Base-by-base conservation (phyloP, 2,329 filamentous ascomycete species). In the Colletotrichum endophyticum region DNA sequence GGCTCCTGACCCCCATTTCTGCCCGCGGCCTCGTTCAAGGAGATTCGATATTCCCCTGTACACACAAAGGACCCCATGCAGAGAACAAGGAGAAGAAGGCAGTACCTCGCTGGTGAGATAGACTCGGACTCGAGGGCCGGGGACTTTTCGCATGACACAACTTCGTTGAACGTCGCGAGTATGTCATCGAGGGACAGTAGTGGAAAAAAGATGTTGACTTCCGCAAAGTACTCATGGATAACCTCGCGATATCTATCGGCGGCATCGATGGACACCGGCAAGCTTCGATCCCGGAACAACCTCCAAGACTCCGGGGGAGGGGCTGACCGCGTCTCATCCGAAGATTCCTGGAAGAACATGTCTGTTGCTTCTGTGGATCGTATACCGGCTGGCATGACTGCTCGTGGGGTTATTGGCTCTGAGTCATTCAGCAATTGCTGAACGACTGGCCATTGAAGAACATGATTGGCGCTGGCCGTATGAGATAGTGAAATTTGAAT, bases 201-300 rank as follows among this genome's bases (percentile, higher is more conserved):
- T 0, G 75, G 70, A 53, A 81, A 83, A 64, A 82, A 83, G 1
- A 81, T 78, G 13, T 81, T 81, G n/a, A 83, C 77, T 6, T 81
- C 57, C 8, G 61, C 57, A 44, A 82, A 82, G n/a, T 81, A 83
- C 2, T 78, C 27, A 49, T 77, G 62, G 19, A 78, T 77, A n/a
- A 73, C 56, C 13, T 77, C 67, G 12, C 57, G 67, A 15, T 70
- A 78, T 13, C 61, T 44, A 4, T 66, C 68, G 13, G 66, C 28
- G 3, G 71, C 62, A 6, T 70, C 53, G 28, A 62, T 44, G 19
- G 28, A 32, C 5, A 72, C 53, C 3, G 70, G 61, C 13, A 56
- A 8, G 8, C 66, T 28, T 7, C 39, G 36, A 11, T 75, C 71
- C 16, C 73, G 67, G 16, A 79, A 79, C 6, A 79, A 44, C 25